Percentiles rank a stretch among this genome's conserved stretches.
Conservation (phyloP, 768 basidiomycete species). For the Suillus fuscotomentosus region DNA sequence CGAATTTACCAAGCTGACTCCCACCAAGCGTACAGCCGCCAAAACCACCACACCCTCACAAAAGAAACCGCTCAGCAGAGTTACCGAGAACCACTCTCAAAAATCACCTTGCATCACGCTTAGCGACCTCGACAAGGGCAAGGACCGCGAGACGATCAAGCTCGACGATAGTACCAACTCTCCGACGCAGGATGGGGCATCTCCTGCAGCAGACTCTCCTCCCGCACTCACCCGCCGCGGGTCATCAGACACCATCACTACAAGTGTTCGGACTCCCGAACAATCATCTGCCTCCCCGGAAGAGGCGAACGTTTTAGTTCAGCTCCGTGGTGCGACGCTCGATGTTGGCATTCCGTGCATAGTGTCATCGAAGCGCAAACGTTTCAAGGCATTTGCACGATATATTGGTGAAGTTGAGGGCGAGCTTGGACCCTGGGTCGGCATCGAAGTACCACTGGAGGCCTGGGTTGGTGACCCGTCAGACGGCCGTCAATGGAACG, state of each 20-base stretch:
- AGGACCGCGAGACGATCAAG: constrained; percentile 2
- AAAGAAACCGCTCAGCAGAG: constrained; percentile 12
- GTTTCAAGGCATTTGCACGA: constrained; percentile 83
- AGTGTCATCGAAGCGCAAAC: constrained; percentile 76
- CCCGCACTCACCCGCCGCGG: constrained; percentile 21
- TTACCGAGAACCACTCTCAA: constrained; percentile 9
- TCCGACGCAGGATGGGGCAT: not conserved
- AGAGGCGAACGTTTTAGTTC: constrained; percentile 13
- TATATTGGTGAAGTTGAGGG: constrained; percentile 88
- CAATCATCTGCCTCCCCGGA: constrained; percentile 24
- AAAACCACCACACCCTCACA: not conserved
- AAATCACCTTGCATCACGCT: not conserved
- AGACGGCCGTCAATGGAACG: constrained; percentile 80
- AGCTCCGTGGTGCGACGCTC: constrained; percentile 66
- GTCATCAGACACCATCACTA: constrained; percentile 28
- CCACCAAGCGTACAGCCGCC: constrained; percentile 7
- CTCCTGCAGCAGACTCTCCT: not conserved
- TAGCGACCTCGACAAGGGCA: constrained; percentile 4
- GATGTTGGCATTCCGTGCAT: constrained; percentile 91
- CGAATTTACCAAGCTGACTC: constrained; percentile 22
- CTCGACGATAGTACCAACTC: not conserved
- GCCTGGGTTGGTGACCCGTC: constrained; percentile 49
- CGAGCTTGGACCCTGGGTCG: constrained; percentile 84
- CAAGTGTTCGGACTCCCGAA: constrained; percentile 17
- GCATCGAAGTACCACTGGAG: constrained; percentile 79